Base-by-base conservation (phyloP, 495 filamentous ascomycete genomes). In the Elasticomyces elasticus region DNA sequence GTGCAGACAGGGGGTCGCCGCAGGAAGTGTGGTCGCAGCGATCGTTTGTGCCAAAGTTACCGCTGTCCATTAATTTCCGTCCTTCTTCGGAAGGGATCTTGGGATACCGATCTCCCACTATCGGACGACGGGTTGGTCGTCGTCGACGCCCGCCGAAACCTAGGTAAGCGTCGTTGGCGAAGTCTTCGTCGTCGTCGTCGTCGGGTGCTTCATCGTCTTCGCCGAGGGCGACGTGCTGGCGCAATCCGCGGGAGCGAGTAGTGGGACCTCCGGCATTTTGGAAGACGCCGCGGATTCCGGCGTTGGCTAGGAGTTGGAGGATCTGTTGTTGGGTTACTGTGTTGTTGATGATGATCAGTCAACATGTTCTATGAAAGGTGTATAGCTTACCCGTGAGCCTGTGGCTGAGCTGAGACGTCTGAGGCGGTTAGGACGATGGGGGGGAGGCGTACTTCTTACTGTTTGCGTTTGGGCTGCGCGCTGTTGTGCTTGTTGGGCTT, bases 21-120 rank as follows among this genome's bases (percentile, higher is more conserved):
- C 59, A 62, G 20, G 50, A 33, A 0, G 43, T 41, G 31, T 58
- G 59, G 28, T 71, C 67, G 26, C 74, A 73, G 41, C 72, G 65
- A 44, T 79, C 73, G 50, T 77, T 83, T 20, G 72, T 73, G 3
- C 89, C 89, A 63, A 94, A 95, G 4, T 72, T 73, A 1, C 89
- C 89, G 15, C 82, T 81, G 24, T 78, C 71, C 89, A 95, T 94
- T 59, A 95, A 69, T 51, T 81, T 76, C 50, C 66, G 74, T 10
- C 89, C 89, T 51, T 79, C 74, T 5, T 88, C 81, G 61, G 82
- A 91, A 0, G 89, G 89, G 0, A 94, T 80, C 52, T 81, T 82
- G 17, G 89, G 87, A 51, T 84, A 86, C 35, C 59, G 49, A 24
- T 51, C 43, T 10, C 59, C 31, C 73, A 69, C 9, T 67, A 64